A percentile compares a stretch with the other conserved stretches of the same genome.
These are phyloP conservation scores for Malassezia brasiliensis DNA, from an alignment of 1,284 basidiomycete genomes.

Conservation along the genomic window DNA sequence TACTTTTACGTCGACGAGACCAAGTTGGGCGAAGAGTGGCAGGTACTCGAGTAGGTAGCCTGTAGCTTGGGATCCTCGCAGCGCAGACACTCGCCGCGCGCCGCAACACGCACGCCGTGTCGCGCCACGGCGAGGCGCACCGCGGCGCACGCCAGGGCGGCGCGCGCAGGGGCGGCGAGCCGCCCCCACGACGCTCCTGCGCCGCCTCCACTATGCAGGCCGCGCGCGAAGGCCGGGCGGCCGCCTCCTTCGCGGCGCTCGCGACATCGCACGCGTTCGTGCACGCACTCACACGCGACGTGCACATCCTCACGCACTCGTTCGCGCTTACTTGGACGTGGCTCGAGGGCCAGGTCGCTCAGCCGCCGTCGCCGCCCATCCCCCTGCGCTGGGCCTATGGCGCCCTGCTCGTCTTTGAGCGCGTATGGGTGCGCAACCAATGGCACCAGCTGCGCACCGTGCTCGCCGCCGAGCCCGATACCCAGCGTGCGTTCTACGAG, in stretches of 20 bases:
- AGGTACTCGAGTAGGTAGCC: conserved; percentile 23
- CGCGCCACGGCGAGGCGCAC: too few species aligned
- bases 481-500: conserved; percentile 5
- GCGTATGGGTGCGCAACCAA: conserved; percentile 14
- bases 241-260: conserved; percentile 1
- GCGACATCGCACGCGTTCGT: conserved; percentile 11
- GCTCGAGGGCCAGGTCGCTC: conserved; percentile 5
- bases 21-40: conserved; percentile 52
- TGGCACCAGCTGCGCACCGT: conserved; percentile 1
- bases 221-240: background rate
- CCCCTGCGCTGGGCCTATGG: conserved; percentile 16
- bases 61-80: too few species aligned
- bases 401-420: conserved; percentile 15
- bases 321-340: conserved; percentile 18
- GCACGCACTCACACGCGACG: conserved; percentile 10
- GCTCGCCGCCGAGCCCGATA: background rate
- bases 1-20: conserved; percentile 78
- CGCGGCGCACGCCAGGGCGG: too few species aligned
- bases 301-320: conserved; percentile 12
- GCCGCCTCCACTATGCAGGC: background rate
- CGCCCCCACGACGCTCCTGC: too few species aligned
- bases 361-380: background rate
- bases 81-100: too few species aligned
- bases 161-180: too few species aligned
- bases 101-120: too few species aligned